Conservation (phyloP, 768 basidiomycete species). For the Lactarius sp. region DNA sequence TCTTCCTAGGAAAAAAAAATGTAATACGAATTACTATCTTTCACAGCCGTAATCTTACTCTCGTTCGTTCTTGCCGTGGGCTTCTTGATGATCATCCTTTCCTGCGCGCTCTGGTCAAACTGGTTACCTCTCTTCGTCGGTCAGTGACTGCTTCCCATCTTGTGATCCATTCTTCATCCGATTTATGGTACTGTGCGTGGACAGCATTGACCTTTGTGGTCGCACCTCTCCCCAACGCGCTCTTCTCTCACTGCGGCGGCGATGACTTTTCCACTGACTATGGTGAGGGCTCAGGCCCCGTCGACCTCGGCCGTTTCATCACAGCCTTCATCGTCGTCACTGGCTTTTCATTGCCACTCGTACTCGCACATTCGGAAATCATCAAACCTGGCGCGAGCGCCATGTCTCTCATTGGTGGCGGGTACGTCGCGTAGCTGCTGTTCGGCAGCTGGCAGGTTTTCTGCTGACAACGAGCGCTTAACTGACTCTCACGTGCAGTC, state of each 20-base stretch:
- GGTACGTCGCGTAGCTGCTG: conserved; percentile 43
- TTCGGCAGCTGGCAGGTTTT: neutral
- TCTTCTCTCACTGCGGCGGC: conserved; percentile 87
- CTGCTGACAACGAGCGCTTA: conserved; percentile 6
- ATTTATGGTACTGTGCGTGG: neutral
- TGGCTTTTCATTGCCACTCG: conserved; percentile 88
- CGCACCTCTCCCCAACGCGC: conserved; percentile 90
- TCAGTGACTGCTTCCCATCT: conserved; percentile 37
- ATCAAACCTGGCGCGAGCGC: conserved; percentile 79
- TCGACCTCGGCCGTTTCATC: conserved; percentile 93
- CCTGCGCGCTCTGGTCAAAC: conserved; percentile 92
- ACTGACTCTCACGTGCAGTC: conserved; percentile 34
- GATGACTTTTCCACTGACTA: conserved; percentile 85
- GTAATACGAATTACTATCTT: neutral
- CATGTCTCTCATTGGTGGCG: conserved; percentile 95
- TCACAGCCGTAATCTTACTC: conserved; percentile 85
- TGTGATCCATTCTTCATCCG: neutral
- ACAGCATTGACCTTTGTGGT: conserved; percentile 90
- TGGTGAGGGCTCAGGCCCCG: conserved; percentile 58
- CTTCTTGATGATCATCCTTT: conserved; percentile 96
- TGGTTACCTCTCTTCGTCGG: conserved; percentile 97
- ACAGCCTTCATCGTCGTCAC: conserved; percentile 88
- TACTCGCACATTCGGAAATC: conserved; percentile 87
- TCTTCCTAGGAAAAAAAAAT: neutral
- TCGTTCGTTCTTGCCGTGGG: conserved; percentile 97